Evolutionary conservation across 176 grass and related monocot species (phyloP), one percentile per base, ranked within the genome.

Genomic region (Melocanna baccifera): DNA sequence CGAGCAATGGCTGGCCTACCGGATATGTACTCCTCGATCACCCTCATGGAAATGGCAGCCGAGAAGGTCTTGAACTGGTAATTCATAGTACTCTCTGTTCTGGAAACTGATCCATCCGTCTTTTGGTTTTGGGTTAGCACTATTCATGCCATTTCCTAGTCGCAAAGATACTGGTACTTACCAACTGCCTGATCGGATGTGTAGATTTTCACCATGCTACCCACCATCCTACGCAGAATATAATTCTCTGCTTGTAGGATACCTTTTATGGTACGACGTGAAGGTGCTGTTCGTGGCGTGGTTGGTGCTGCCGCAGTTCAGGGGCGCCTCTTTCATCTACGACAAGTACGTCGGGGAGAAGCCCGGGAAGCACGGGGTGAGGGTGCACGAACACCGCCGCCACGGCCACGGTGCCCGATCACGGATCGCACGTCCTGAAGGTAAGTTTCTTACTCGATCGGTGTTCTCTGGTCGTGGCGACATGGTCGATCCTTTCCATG

Each of bases 301-400:
- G 94, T 36, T 96, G 81, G 91, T 87, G 73, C 81, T 96, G 57
- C 94, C 94, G 43, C 91, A 96, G 84, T 96, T 93, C 84, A 96
- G 78, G 87, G 91, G 91, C 66, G 86, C 89, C 4, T 89, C 84
- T 25, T 91, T 96, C 91, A 89, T 93, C 73, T 96, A 93, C 79
- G 86, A 96, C 46, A 89, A 64, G 69, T 87, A 93, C 85, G 89
- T 93, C 82, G 79, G 91, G 65, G 81, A 91, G 86, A 86, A 91
- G 66, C 89, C 93, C 3, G 77, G 46, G 62, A 96, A 81, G 88
- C 77, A 83, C 62, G 81, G 89, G 42, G 53, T 66, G 29, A 93
- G 25, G 77, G 69, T 83, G 13, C 80, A 85, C 18, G 73, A 83
- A 16, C 77, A 71, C 59, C 81, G 77, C 8, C 73, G 61, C 14